phyloP scores from a whole-genome alignment of 108 stramenopile species.

The Fistulifera solaris region DNA sequence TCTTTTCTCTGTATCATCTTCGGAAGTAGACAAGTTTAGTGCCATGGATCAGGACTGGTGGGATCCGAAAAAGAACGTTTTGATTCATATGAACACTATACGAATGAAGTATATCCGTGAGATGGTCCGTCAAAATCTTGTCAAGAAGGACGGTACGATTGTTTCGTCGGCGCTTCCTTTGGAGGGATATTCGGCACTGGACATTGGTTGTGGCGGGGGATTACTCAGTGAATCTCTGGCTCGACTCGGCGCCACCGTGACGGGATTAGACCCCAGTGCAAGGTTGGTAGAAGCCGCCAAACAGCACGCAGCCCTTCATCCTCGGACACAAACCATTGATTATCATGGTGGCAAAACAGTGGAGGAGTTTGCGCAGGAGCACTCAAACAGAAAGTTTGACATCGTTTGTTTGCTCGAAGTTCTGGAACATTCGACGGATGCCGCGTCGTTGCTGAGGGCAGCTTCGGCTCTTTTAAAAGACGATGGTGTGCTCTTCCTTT shows the following conservation, averaged over 20 bases:
- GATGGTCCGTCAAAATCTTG: not conserved
- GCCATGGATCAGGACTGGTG: slow-evolving; percentile 56
- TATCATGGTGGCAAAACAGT: slow-evolving; percentile 56
- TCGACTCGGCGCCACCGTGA: slow-evolving; percentile 74
- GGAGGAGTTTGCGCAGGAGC: slow-evolving; percentile 50
- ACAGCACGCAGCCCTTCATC: slow-evolving; percentile 39
- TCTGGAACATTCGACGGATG: slow-evolving; percentile 84
- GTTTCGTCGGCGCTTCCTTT: slow-evolving; percentile 14
- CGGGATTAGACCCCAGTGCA: slow-evolving; percentile 73
- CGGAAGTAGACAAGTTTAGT: slow-evolving; percentile 67
- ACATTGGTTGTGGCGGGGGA: slow-evolving; percentile 93
- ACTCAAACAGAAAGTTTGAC: slow-evolving; percentile 41
- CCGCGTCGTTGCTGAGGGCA: slow-evolving; percentile 43
- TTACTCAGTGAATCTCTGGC: slow-evolving; percentile 80
- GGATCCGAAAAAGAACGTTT: slow-evolving; percentile 60
- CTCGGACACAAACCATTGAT: slow-evolving; percentile 25
- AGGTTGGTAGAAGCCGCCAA: slow-evolving; percentile 49
- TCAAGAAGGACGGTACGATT: slow-evolving; percentile 9
- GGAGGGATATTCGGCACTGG: slow-evolving; percentile 35
- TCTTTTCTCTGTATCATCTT: slow-evolving; percentile 1
- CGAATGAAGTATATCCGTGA: slow-evolving; percentile 52
- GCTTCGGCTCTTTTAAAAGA: slow-evolving; percentile 62
- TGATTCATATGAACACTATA: slow-evolving; percentile 77
- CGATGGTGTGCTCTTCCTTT: slow-evolving; percentile 76
- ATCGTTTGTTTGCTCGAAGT: slow-evolving; percentile 88